Evolutionary conservation across 768 basidiomycete species (phyloP).

Genomic region (Collybiopsis luxurians): DNA sequence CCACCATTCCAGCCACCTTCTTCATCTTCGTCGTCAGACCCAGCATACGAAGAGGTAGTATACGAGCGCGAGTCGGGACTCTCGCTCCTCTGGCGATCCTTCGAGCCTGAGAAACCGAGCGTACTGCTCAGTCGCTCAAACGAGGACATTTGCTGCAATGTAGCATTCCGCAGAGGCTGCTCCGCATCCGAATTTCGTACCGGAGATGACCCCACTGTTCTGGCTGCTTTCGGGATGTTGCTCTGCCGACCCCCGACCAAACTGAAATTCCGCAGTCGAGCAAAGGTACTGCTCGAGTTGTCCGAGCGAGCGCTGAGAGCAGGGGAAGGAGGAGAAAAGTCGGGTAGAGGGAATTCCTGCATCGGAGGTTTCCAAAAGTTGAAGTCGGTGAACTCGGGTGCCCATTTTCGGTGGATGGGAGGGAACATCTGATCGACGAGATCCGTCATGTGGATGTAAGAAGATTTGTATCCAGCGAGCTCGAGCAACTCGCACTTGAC

Average conservation of each 20-base stretch:
- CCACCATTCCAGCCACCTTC: constrained; percentile 39
- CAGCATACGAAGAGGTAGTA: constrained; percentile 38
- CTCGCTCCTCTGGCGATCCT: constrained; percentile 28
- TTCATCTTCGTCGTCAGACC: constrained; percentile 52
- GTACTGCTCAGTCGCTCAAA: constrained; percentile 68
- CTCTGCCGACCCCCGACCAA: constrained; percentile 53
- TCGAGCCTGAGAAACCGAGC: constrained; percentile 40
- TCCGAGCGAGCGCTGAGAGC: constrained; percentile 94
- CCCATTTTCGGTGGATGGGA: constrained; percentile 85
- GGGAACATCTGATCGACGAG: constrained; percentile 99
- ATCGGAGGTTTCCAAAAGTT: constrained; percentile 92
- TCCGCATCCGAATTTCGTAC: constrained; percentile 28
- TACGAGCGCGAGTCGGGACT: constrained; percentile 53
- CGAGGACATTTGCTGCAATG: constrained; percentile 72
- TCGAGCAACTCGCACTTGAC: constrained; percentile 98
- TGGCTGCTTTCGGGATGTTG: constrained; percentile 13
- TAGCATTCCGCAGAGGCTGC: constrained; percentile 26
- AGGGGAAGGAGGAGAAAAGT: constrained; percentile 84
- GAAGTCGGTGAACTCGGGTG: constrained; percentile 93
- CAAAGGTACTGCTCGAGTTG: constrained; percentile 66
- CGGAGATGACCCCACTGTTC: constrained; percentile 20
- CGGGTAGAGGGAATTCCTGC: constrained; percentile 75
- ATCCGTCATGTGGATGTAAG: constrained; percentile 99
- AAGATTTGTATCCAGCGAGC: constrained; percentile 94
- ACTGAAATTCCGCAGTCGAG: constrained; percentile 76